Evolutionary conservation across 257 asterid genomes (phyloP), one percentile per base, ranked within the genome.

Genomic region (Solanum pimpinellifolium): DNA sequence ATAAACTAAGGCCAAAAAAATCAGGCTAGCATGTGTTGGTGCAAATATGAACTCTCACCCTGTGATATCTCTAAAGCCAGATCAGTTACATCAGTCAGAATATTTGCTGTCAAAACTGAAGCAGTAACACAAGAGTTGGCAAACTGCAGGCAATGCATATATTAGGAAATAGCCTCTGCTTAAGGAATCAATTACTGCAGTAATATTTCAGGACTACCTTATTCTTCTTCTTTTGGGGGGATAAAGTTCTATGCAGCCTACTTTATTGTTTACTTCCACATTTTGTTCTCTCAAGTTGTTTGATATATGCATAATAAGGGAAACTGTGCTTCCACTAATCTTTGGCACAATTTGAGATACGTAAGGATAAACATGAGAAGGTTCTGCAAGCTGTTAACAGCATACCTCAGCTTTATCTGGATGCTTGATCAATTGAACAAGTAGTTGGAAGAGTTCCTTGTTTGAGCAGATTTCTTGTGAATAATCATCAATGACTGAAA

Each of bases 401-500:
- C 88, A 80, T 88, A 97, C 98, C 97, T 95, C 98, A 75, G 88
- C 86, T 87, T 94, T 97, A 88, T 95, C 98, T 80, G 98, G 98
- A 87, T 92, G 92, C 87, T 92, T 89, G 86, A 96, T 91, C 70
- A 97, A 91, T 87, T 93, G 93, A 85, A 87, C 89, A 47, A 92
- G 94, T 74, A 92, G 92, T 83, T 88, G 91, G 91, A 93, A 87
- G 25, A 94, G 94, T 90, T 92, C 93, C 86, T 87, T 92, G 87
- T 88, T 93, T 77, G 75, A 86, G 85, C 94, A 94, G 62, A 95
- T 86, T 81, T 91, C 93, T 84, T 90, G 88, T 37, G 98, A 94
- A 87, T 90, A 95, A 35, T 92, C 91, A 90, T 96, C 98, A 77
- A 88, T 86, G 47, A 88, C 90, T 39, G 99, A 95, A 89, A 97